Conservation (phyloP, 2,329 filamentous ascomycete species). For the Rasamsonia emersonii region DNA sequence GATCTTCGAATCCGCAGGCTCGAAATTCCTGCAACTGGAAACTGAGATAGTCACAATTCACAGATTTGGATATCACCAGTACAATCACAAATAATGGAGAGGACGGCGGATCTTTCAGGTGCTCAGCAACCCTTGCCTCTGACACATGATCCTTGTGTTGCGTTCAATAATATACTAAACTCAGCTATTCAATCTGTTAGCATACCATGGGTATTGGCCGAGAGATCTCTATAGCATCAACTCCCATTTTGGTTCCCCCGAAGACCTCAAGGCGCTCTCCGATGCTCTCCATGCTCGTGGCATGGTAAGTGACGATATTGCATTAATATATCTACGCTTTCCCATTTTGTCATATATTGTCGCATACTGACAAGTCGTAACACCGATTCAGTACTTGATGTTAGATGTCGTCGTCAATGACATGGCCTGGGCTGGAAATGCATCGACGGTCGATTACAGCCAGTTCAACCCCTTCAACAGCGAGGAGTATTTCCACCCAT, state of each 20-base stretch:
- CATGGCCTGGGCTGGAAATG: slow-evolving; percentile 11
- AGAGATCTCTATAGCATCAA: slow-evolving; percentile 39
- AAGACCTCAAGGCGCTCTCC: slow-evolving; percentile 36
- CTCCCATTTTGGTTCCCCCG: slow-evolving; percentile 36
- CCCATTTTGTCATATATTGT: no score
- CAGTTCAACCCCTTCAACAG: slow-evolving; percentile 14
- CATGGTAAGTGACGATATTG: slow-evolving; percentile 21
- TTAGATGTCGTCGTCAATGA: slow-evolving; percentile 39
- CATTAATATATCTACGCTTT: no score
- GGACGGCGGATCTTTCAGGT: slow-evolving; percentile 27
- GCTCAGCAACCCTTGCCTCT: no score
- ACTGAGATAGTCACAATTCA: not conserved
- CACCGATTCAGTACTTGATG: slow-evolving; percentile 35
- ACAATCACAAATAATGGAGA: slow-evolving; percentile 23
- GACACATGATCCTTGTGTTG: no score
- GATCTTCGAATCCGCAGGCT: no score
- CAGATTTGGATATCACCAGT: slow-evolving; percentile 25
- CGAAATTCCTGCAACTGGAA: no score
- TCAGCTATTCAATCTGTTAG: no score
- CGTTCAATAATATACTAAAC: no score
- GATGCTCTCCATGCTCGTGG: slow-evolving; percentile 33
- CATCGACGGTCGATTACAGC: slow-evolving; percentile 11
- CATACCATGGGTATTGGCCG: slow-evolving; percentile 42
- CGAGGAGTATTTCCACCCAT: slow-evolving; percentile 13
- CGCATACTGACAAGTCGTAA: no score